Conservation (phyloP, 192 early-diverging fungal species). For the Coemansia sp. region DNA sequence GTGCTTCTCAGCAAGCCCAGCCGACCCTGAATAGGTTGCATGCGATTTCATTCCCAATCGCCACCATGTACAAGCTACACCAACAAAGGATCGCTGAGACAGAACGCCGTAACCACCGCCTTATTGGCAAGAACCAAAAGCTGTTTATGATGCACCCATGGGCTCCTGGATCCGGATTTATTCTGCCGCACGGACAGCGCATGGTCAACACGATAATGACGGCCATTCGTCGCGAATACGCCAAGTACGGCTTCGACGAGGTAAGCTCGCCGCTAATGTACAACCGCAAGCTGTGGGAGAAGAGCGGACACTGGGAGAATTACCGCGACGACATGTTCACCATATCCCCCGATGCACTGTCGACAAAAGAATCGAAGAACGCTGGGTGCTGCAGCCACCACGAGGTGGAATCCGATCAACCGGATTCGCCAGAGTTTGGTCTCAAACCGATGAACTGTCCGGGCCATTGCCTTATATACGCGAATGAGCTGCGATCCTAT, state of each 20-base stretch:
- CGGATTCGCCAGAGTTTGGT: conserved; percentile 59
- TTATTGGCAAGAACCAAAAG: conserved; percentile 66
- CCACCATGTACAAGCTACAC: conserved; percentile 58
- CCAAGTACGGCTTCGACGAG: conserved; percentile 77
- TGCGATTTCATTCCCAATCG: conserved; percentile 67
- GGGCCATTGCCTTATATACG: conserved; percentile 91
- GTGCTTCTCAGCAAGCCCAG: conserved; percentile 33
- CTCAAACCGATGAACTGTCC: conserved; percentile 99
- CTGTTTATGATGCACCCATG: conserved; percentile 71
- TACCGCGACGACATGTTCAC: conserved; percentile 94
- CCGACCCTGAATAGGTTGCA: conserved; percentile 69
- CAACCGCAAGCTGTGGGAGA: conserved; percentile 92
- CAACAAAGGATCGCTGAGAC: conserved; percentile 55
- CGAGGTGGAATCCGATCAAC: conserved; percentile 37
- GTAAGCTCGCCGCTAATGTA: conserved; percentile 91
- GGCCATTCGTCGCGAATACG: conserved; percentile 75
- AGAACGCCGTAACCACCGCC: conserved; percentile 64
- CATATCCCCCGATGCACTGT: conserved; percentile 18
- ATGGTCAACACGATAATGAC: conserved; percentile 77
- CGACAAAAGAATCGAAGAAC: not conserved
- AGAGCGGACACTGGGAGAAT: conserved; percentile 93
- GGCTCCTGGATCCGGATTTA: conserved; percentile 73
- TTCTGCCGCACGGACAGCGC: conserved; percentile 76
- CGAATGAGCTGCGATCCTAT: conserved; percentile 76
- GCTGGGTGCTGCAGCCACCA: conserved; percentile 37